These are phyloP conservation scores for Reutealis trisperma DNA, from an alignment of 345 rosid species.

Conservation along the genomic window DNA sequence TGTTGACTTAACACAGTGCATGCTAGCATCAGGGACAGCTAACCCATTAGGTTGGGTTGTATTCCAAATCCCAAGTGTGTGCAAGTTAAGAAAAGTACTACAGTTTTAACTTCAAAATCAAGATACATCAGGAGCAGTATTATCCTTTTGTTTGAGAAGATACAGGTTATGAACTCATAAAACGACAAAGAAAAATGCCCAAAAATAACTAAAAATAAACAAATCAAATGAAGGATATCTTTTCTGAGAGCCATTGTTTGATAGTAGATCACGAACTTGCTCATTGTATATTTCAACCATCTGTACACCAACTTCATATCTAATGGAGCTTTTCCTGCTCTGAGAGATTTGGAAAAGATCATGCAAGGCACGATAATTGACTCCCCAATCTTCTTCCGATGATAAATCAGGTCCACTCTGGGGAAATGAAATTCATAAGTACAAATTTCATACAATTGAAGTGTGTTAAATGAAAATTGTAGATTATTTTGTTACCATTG, in stretches of 20 bases:
- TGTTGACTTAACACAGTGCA: constrained; percentile 79
- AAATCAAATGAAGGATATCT: constrained; percentile 72
- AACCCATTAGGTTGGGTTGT: constrained; percentile 93
- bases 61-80: constrained; percentile 98
- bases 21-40: constrained; percentile 97
- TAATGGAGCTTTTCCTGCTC: constrained; percentile 58
- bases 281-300: constrained; percentile 99
- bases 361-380: constrained; percentile 85
- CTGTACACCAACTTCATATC: constrained; percentile 92
- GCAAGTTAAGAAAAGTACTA: constrained; percentile 65
- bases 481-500: constrained; percentile 60
- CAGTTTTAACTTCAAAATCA: constrained; percentile 3
- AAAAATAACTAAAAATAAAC: constrained; percentile 9
- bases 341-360: constrained; percentile 91
- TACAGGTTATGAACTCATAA: not conserved
- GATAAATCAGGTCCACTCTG: constrained; percentile 85
- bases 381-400: constrained; percentile 94
- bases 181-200: constrained; percentile 3
- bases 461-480: constrained; percentile 8
- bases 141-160: constrained; percentile 3
- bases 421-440: constrained; percentile 14
- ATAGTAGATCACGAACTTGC: constrained; percentile 95
- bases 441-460: constrained; percentile 14
- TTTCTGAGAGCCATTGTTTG: constrained; percentile 60
- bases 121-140: not conserved